Evolutionary conservation across 2,329 filamentous ascomycete species (phyloP).

Genomic region (Rhynchosporium secalis): DNA sequence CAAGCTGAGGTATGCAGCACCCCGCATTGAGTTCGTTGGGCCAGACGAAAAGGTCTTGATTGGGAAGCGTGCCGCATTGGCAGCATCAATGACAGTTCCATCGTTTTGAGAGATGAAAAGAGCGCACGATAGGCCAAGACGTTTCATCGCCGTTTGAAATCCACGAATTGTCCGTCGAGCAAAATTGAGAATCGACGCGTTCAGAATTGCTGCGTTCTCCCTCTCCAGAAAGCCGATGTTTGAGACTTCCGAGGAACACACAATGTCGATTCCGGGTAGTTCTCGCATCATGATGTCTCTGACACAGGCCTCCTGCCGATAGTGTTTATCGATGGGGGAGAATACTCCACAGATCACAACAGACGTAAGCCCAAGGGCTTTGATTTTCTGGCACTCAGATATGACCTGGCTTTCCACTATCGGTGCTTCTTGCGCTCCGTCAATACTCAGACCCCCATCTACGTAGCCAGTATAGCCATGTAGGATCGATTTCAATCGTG

Average conservation of each 20-base stretch:
- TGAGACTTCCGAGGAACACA: constrained; percentile 12
- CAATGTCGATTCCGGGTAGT: constrained; percentile 3
- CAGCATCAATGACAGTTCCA: constrained; percentile 54
- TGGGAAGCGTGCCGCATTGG: constrained; percentile 52
- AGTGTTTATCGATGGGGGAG: constrained; percentile 7
- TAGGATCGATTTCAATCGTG: constrained; percentile 7
- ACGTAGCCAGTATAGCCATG: neutral
- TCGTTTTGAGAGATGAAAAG: constrained; percentile 63
- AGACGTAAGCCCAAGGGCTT: neutral
- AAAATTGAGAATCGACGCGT: constrained; percentile 58
- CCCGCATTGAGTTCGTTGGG: constrained; percentile 61
- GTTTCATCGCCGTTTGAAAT: constrained; percentile 52
- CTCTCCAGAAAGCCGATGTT: constrained; percentile 10
- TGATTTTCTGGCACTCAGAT: constrained; percentile 4
- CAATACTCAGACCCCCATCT: constrained; percentile 13
- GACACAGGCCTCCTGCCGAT: constrained; percentile 7
- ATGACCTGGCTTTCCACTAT: constrained; percentile 11
- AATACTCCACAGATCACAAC: constrained; percentile 8
- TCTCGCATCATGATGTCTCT: neutral
- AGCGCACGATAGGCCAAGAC: constrained; percentile 51
- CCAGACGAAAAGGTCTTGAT: constrained; percentile 61
- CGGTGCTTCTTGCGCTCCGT: constrained; percentile 10
- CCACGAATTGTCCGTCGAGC: constrained; percentile 54
- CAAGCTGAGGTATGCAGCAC: constrained; percentile 54
- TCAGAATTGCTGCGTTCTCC: constrained; percentile 63